Conservation (phyloP, 2,329 filamentous ascomycete genomes). For the Colletotrichum sp. region DNA sequence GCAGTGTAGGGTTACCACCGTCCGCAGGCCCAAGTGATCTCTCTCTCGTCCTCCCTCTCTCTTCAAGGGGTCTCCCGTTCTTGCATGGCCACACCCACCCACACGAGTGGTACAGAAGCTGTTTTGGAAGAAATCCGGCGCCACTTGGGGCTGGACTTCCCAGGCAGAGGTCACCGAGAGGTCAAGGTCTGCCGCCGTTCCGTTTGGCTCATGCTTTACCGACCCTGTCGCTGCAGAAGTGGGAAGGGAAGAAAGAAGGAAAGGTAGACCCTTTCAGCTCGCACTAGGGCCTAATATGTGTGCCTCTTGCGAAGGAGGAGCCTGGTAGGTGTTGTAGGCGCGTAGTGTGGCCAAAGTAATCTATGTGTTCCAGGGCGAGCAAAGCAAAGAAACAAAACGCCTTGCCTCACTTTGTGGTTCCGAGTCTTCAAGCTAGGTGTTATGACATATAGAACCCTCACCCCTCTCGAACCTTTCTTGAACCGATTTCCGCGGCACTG, state of each 20-base stretch:
- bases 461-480: neutral
- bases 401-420: neutral
- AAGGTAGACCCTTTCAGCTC: neutral
- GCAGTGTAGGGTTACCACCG: slow-evolving; percentile 5
- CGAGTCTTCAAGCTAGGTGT: neutral
- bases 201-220: neutral
- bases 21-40: neutral
- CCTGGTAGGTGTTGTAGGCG: neutral
- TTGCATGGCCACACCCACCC: neutral
- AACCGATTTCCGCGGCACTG: neutral
- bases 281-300: neutral
- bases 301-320: neutral
- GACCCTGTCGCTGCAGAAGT: neutral
- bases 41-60: neutral
- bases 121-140: slow-evolving; percentile 8
- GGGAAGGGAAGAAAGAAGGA: neutral
- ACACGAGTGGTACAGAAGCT: neutral
- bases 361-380: neutral
- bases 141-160: neutral
- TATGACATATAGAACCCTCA: neutral
- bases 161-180: neutral
- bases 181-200: neutral
- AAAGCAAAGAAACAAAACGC: neutral
- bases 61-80: neutral
- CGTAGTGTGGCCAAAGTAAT: neutral